phyloP scores from a whole-genome alignment of 495 filamentous ascomycete species.

The Talaromyces liani region DNA sequence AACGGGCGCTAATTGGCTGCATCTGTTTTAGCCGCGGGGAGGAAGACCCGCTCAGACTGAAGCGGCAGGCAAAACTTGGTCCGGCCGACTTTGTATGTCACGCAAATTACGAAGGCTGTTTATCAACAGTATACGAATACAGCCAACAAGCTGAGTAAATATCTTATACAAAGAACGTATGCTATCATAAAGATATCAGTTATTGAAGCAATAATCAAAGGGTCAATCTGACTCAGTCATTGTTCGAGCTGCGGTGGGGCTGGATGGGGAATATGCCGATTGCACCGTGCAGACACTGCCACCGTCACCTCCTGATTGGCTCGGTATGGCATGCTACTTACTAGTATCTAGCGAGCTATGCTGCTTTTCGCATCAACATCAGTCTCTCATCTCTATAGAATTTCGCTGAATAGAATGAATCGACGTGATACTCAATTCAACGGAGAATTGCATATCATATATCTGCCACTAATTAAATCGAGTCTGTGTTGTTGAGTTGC shows the following conservation, averaged over 20 bases:
- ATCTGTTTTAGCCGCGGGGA: background rate
- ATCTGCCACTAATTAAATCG: background rate
- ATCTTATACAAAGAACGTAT: no score
- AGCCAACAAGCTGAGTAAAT: no score
- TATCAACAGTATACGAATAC: no score
- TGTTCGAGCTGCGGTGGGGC: background rate
- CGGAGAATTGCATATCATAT: no score
- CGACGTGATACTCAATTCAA: no score
- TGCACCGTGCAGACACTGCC: background rate
- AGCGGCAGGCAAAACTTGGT: background rate
- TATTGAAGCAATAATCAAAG: background rate
- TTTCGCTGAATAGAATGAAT: background rate
- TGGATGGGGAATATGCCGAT: background rate
- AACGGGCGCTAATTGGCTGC: background rate
- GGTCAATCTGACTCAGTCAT: no score
- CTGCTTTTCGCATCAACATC: background rate
- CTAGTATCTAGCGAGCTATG: background rate
- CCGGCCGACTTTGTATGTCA: background rate
- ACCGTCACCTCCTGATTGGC: background rate
- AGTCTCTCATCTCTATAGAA: background rate
- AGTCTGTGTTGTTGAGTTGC: background rate
- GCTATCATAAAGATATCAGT: no score
- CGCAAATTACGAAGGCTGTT: background rate
- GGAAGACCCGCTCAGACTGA: background rate
- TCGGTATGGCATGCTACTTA: background rate